Evolutionary conservation across 2,329 filamentous ascomycete genomes (phyloP).

Genomic region (Colletotrichum sp.): DNA sequence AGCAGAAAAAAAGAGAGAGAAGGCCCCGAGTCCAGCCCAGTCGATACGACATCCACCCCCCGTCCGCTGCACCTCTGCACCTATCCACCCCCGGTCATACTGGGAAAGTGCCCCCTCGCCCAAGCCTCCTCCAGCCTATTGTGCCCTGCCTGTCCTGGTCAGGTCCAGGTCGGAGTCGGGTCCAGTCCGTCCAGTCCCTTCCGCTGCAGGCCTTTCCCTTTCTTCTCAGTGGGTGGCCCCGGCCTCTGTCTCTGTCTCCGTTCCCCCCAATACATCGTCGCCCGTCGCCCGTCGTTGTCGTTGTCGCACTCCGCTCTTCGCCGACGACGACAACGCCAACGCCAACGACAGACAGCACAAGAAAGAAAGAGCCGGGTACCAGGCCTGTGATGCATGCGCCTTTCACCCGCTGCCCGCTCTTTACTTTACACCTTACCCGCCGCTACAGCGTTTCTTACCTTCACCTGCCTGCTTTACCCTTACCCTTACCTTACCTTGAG

Average conservation of each 20-base stretch:
- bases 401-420: background rate
- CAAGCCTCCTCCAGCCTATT: background rate
- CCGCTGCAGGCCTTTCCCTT: slow-evolving; percentile 9
- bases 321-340: background rate
- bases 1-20: background rate
- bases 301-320: background rate
- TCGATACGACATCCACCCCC: background rate
- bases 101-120: background rate
- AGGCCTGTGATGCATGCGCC: background rate
- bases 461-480: background rate
- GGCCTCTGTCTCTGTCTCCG: background rate
- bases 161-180: background rate
- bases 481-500: background rate
- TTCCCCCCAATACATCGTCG: background rate
- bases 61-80: background rate
- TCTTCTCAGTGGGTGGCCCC: background rate
- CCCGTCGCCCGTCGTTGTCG: background rate
- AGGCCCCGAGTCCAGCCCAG: background rate
- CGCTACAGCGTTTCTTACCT: background rate
- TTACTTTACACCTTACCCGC: background rate
- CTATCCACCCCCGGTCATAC: background rate
- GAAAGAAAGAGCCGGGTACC: background rate
- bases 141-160: slow-evolving; percentile 3
- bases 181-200: background rate
- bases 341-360: background rate